Evolutionary conservation across 2,329 filamentous ascomycete genomes (phyloP), one percentile per base, ranked within the genome.

Genomic region (Ascocoryne sarcoides): DNA sequence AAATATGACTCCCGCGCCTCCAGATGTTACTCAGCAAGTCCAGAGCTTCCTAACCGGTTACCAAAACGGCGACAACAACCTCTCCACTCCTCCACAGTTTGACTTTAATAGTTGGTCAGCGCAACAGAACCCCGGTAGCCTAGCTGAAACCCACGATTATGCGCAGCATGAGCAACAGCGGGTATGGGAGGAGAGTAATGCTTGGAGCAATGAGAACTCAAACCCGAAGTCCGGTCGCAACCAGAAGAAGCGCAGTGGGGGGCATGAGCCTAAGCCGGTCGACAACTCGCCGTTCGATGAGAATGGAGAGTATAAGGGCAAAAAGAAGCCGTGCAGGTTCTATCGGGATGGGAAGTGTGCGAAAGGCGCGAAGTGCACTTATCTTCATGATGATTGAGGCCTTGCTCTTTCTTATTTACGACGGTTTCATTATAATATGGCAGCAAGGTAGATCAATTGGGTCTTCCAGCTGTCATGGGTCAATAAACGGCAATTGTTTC

Each of bases 281-380:
- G 36, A 47, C 23, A 19, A 37, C 2, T 40, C 38, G n/a, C 14
- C 28, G 18, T 51, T 58, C 23, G 55, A 56, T 28, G 52, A 54
- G 29, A 53, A 54, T 36, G 55, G 54, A 20, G 51, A 82, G 53
- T 60, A 61, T 37, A 59, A 56, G 43, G 53, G 72, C 68, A 76
- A 78, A 40, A 82, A 79, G 32, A 78, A 82, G 54, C 70, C 79
- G 4, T 86, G 82, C 59, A 72, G 71, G 15, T 87, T 84, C 59
- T 86, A 70, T 68, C 70, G 75, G 43, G 75, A 82, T 56, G 82
- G 82, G 10, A 79, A 79, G 56, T 86, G 82, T 62, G 76, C 75
- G 5, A 80, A 84, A 57, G 82, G 82, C 16, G 79, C 82, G 26
- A 77, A 78, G 53, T 86, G 82, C 64, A 85, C 82, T 2, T 87